These are phyloP conservation scores for Cryomyces minteri DNA, from an alignment of 495 filamentous ascomycete species.

Conservation along the genomic window DNA sequence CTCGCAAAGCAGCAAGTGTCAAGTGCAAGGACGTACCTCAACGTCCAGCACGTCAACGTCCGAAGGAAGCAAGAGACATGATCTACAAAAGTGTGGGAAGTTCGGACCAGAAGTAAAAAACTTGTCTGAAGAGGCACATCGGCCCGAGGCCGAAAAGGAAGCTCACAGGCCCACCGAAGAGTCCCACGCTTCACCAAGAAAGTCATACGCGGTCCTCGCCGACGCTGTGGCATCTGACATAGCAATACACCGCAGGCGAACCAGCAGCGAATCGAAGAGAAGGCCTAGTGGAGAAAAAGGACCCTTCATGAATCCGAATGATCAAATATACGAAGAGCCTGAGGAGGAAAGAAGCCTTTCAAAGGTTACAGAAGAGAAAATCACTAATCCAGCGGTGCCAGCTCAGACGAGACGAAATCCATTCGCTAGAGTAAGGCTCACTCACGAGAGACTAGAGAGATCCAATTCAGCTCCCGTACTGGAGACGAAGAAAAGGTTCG, in stretches of 20 bases:
- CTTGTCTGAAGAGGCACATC: no score
- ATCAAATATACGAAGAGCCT: slow-evolving; percentile 82
- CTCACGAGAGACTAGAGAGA: slow-evolving; percentile 11
- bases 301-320: slow-evolving; percentile 38
- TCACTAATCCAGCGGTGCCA: slow-evolving; percentile 2
- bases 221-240: no score
- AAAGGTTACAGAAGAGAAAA: slow-evolving; percentile 8
- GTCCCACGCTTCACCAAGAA: no score
- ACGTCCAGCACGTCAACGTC: slow-evolving; percentile 4
- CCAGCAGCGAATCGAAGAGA: slow-evolving; percentile 21
- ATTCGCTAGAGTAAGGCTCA: slow-evolving; percentile 19
- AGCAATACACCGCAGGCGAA: no score
- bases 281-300: slow-evolving; percentile 35
- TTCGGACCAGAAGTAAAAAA: no score
- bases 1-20: slow-evolving; percentile 6
- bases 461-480: slow-evolving; percentile 16
- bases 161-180: no score
- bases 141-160: no score
- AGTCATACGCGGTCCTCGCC: no score
- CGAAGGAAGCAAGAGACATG: slow-evolving; percentile 6
- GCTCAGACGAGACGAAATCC: slow-evolving; percentile 18
- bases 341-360: slow-evolving; percentile 18
- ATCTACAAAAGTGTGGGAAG: not conserved
- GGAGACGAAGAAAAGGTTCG: slow-evolving; percentile 32
- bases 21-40: not conserved